Percentiles rank a stretch among this genome's conserved stretches.
Conservation (phyloP, 768 basidiomycete species). For the Glaciozyma martinii region DNA sequence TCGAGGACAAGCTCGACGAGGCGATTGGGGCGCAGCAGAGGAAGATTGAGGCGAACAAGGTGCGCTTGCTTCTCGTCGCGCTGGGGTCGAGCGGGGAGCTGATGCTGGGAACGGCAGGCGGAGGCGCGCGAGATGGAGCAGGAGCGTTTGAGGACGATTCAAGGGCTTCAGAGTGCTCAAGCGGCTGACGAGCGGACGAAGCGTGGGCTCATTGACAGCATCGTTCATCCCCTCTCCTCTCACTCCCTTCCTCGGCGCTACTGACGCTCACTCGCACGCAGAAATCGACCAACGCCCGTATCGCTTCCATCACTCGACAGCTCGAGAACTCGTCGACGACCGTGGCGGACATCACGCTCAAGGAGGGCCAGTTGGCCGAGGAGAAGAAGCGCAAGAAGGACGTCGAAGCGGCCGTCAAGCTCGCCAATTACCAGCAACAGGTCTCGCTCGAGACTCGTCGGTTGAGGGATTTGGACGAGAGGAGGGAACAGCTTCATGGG, state of each 20-base stretch:
- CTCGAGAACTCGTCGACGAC: slow-evolving; percentile 39
- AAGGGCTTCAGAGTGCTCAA: slow-evolving; percentile 49
- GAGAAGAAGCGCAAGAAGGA: slow-evolving; percentile 40
- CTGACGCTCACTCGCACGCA: background rate
- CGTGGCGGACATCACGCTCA: slow-evolving; percentile 44
- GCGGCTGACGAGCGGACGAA: slow-evolving; percentile 36
- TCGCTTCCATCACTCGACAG: slow-evolving; percentile 36
- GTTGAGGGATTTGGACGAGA: slow-evolving; percentile 57
- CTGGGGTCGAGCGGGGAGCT: background rate
- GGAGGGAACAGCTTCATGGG: slow-evolving; percentile 56
- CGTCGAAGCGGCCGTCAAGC: slow-evolving; percentile 3
- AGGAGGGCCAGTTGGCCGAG: slow-evolving; percentile 41
- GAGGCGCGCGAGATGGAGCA: slow-evolving; percentile 44
- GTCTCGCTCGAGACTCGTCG: slow-evolving; percentile 35
- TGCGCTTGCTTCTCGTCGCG: background rate
- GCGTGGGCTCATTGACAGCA: slow-evolving; percentile 33
- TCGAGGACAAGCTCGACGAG: slow-evolving; percentile 49
- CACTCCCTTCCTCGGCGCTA: background rate
- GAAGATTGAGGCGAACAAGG: slow-evolving; percentile 32
- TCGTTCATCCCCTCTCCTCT: background rate
- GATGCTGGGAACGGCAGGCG: slow-evolving; percentile 25
- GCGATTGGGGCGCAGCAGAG: slow-evolving; percentile 36
- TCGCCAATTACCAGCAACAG: slow-evolving; percentile 19
- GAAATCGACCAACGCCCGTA: slow-evolving; percentile 37
- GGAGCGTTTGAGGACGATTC: slow-evolving; percentile 47